Percentiles rank a stretch among this genome's conserved stretches.
Conservation (phyloP, 2,329 filamentous ascomycete species). For the Achaetomium macrosporum region DNA sequence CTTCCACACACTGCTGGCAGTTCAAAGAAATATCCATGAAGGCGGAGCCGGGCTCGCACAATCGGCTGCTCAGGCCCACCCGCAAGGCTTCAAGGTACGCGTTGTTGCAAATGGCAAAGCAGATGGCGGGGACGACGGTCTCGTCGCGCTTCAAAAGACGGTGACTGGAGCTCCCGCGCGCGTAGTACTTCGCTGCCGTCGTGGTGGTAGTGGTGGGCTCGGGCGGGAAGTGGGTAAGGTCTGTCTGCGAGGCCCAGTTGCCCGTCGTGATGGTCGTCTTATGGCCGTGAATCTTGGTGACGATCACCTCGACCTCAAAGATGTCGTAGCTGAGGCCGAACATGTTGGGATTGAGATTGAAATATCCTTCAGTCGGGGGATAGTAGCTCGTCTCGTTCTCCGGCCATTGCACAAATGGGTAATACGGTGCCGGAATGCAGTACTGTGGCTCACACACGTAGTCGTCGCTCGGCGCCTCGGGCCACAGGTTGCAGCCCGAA, state of each 20-base stretch:
- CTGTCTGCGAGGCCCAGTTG: slow-evolving; percentile 49
- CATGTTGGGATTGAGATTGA: slow-evolving; percentile 55
- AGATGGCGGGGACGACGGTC: slow-evolving; percentile 39
- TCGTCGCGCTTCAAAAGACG: slow-evolving; percentile 36
- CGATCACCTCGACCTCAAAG: slow-evolving; percentile 43
- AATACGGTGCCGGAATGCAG: slow-evolving; percentile 40
- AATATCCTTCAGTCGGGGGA: slow-evolving; percentile 51
- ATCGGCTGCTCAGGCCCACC: slow-evolving; percentile 40
- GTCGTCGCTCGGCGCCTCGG: slow-evolving; percentile 38
- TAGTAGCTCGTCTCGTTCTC: slow-evolving; percentile 44
- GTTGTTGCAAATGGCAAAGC: slow-evolving; percentile 49
- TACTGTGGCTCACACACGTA: slow-evolving; percentile 42
- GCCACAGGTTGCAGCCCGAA: slow-evolving; percentile 46
- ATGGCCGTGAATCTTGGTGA: slow-evolving; percentile 31
- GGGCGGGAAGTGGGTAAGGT: slow-evolving; percentile 37
- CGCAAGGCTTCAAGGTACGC: slow-evolving; percentile 41
- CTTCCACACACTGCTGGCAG: slow-evolving; percentile 41
- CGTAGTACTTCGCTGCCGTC: slow-evolving; percentile 10
- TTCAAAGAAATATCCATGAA: slow-evolving; percentile 34
- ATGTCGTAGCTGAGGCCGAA: slow-evolving; percentile 61
- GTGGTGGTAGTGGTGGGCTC: slow-evolving; percentile 19
- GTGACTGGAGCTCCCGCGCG: slow-evolving; percentile 3
- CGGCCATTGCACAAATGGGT: slow-evolving; percentile 37
- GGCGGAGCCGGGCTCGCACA: slow-evolving; percentile 42
- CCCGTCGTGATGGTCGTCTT: slow-evolving; percentile 47